These are phyloP conservation scores for Prinsepia uniflora DNA, from an alignment of 306 rosid species.

Conservation along the genomic window DNA sequence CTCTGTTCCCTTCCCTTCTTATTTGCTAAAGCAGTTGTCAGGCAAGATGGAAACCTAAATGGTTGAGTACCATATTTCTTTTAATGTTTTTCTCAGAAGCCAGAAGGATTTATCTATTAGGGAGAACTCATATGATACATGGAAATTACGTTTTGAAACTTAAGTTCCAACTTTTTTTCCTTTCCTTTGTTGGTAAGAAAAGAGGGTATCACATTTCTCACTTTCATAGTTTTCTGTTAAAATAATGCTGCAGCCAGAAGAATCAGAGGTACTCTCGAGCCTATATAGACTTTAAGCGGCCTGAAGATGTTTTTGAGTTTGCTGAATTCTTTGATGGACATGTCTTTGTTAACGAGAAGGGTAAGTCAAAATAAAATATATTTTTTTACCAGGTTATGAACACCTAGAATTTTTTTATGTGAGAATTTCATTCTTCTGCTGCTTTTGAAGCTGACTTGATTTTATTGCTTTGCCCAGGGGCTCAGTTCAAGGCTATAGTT, in stretches of 20 bases:
- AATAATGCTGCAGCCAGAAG: constrained; percentile 63
- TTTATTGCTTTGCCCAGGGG: constrained; percentile 39
- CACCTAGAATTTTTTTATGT: not conserved
- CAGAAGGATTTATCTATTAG: not conserved
- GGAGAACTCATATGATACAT: not conserved
- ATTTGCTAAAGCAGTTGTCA: not conserved
- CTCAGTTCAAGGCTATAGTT: constrained; percentile 68
- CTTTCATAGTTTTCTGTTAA: constrained; percentile 22
- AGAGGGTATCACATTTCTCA: constrained; percentile 9
- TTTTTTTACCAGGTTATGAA: not conserved
- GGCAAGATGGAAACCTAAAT: not conserved
- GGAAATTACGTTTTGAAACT: constrained; percentile 2
- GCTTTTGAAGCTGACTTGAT: constrained; percentile 9
- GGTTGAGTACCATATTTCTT: not conserved
- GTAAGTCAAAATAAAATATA: constrained; percentile 27
- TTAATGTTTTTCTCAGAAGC: not conserved
- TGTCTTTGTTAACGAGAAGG: constrained; percentile 89
- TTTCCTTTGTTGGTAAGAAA: constrained; percentile 7
- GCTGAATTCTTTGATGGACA: constrained; percentile 83
- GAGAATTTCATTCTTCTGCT: not conserved
- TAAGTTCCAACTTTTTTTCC: not conserved
- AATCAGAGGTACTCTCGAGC: constrained; percentile 77
- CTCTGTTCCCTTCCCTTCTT: not conserved
- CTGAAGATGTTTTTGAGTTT: constrained; percentile 79
- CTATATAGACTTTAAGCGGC: constrained; percentile 60